Percentiles rank a stretch among this genome's conserved stretches.
These are phyloP conservation scores for Linum trigynum DNA, from an alignment of 345 rosid species.

Conservation along the genomic window DNA sequence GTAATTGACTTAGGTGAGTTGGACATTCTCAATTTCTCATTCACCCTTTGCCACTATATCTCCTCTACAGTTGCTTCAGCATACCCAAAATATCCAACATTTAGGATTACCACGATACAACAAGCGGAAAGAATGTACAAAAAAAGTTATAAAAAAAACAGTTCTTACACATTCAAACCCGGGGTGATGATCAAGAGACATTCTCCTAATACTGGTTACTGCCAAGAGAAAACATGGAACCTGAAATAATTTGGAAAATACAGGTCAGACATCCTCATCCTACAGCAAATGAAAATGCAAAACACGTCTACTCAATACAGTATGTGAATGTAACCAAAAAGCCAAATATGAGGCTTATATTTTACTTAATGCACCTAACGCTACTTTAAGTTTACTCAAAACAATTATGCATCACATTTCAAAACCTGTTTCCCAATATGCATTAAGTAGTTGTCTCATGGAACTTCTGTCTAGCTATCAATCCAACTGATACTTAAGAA, in stretches of 20 bases:
- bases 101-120: neutral
- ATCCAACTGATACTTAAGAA: no score
- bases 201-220: conserved; percentile 68
- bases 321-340: neutral
- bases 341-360: neutral
- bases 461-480: no score
- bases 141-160: conserved; percentile 5
- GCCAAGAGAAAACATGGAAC: conserved; percentile 74
- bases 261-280: neutral
- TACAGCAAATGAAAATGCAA: neutral
- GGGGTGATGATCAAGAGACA: conserved; percentile 72
- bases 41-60: neutral
- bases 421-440: no score
- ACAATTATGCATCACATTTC: no score
- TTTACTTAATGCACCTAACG: neutral
- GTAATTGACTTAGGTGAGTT: neutral
- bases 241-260: conserved; percentile 22
- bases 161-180: conserved; percentile 77
- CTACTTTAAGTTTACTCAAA: neutral
- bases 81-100: neutral
- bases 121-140: neutral
- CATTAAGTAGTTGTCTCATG: no score
- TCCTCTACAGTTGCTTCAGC: neutral
- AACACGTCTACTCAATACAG: neutral
- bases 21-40: neutral